phyloP scores from a whole-genome alignment of 2,329 filamentous ascomycete species.

The Ceratocystis diversiconidia region DNA sequence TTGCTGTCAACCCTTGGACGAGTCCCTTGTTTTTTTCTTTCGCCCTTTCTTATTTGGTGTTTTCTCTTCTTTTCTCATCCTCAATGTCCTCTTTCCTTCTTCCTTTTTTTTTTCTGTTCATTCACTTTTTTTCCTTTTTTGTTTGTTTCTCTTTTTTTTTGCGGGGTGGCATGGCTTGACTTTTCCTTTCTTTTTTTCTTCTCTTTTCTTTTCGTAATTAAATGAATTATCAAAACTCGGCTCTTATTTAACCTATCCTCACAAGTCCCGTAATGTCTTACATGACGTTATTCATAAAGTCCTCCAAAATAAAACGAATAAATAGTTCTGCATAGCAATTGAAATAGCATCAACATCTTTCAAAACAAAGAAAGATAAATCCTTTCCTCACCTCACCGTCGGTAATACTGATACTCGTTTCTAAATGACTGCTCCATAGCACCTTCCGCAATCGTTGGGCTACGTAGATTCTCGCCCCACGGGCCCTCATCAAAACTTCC shows the following conservation, averaged over 20 bases:
- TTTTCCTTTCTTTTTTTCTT: background rate
- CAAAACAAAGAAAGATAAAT: background rate
- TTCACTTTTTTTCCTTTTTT: background rate
- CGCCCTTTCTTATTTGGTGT: background rate
- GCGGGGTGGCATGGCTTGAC: background rate
- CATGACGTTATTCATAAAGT: background rate
- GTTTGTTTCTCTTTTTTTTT: background rate
- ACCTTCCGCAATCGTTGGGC: background rate
- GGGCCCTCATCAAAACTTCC: slow-evolving; percentile 1
- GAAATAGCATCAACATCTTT: background rate
- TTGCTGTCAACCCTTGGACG: background rate
- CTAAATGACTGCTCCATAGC: slow-evolving; percentile 5
- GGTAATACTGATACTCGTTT: background rate
- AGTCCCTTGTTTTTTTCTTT: background rate
- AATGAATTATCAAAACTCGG: too few species aligned
- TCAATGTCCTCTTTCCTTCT: background rate
- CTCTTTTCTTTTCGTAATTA: background rate
- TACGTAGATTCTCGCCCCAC: slow-evolving; percentile 2
- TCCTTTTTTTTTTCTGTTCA: background rate
- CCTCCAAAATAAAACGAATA: background rate
- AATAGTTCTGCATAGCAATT: background rate
- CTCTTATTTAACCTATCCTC: background rate
- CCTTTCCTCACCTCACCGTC: background rate
- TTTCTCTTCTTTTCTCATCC: background rate
- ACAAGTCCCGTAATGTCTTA: background rate